phyloP scores from a whole-genome alignment of 2,329 filamentous ascomycete species.

The Fusarium bactridioides region DNA sequence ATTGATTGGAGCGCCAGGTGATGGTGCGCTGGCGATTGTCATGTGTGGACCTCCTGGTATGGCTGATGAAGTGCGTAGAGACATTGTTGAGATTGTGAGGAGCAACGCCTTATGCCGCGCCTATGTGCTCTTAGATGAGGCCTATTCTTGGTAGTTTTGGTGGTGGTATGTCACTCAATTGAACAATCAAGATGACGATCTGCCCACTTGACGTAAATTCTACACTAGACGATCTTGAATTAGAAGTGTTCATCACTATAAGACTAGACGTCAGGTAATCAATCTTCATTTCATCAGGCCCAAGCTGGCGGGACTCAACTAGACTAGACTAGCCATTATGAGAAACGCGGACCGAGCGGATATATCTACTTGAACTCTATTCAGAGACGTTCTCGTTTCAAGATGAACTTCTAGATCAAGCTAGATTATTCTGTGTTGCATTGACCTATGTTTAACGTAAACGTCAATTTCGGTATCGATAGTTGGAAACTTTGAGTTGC shows the following conservation, averaged over 20 bases:
- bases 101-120: slow-evolving; percentile 25
- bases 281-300: background rate
- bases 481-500: background rate
- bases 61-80: slow-evolving; percentile 41
- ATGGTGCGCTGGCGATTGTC: slow-evolving; percentile 35
- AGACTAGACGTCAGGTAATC: background rate
- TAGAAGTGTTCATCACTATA: background rate
- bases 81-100: slow-evolving; percentile 33
- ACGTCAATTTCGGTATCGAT: background rate
- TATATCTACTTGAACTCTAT: slow-evolving; percentile 6
- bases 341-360: background rate
- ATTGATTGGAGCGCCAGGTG: slow-evolving; percentile 15
- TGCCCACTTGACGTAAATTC: background rate
- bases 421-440: background rate
- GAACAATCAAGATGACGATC: background rate
- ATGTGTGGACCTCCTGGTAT: slow-evolving; percentile 44
- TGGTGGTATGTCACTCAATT: background rate
- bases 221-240: background rate
- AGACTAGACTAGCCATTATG: background rate
- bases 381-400: background rate
- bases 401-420: slow-evolving; percentile 8
- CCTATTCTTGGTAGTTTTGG: slow-evolving; percentile 40
- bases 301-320: background rate
- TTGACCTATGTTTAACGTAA: background rate
- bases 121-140: slow-evolving; percentile 40